Evolutionary conservation across 148 eudicot genomes (phyloP).

Genomic region (Cornus florida): DNA sequence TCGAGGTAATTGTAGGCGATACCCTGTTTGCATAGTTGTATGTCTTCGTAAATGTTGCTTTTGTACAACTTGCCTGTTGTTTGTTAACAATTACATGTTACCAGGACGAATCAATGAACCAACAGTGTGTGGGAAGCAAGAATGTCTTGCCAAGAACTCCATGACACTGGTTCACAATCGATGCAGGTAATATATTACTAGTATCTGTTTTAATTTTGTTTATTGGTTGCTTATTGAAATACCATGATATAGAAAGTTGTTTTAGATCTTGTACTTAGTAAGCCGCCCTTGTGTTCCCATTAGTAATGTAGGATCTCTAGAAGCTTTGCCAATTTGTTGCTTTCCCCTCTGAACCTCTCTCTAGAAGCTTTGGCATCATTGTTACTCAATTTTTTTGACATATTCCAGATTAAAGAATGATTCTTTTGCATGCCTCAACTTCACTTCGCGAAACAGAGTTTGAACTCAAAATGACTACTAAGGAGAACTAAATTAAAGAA

Average conservation of each 20-base stretch:
- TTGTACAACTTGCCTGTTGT: not conserved
- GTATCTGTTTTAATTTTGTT: not conserved
- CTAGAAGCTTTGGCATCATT: not conserved
- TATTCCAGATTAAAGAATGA: not conserved
- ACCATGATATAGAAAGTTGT: not conserved
- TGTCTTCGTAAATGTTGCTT: not conserved
- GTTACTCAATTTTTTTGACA: too few relatives aligned
- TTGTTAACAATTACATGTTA: slow-evolving; percentile 14
- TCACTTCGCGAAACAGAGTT: not conserved
- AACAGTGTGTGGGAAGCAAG: slow-evolving; percentile 72
- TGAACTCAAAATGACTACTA: too few relatives aligned
- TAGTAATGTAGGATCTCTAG: not conserved
- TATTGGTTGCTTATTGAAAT: too few relatives aligned
- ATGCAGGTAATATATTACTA: slow-evolving; percentile 66
- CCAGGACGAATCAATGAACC: slow-evolving; percentile 90
- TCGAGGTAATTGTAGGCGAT: slow-evolving; percentile 57
- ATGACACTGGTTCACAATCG: slow-evolving; percentile 92
- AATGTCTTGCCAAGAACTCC: slow-evolving; percentile 80
- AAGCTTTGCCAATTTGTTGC: not conserved
- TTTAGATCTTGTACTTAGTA: not conserved
- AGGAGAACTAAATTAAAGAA: too few relatives aligned
- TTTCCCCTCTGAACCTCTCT: too few relatives aligned
- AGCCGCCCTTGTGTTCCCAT: not conserved
- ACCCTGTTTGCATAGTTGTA: slow-evolving; percentile 5
- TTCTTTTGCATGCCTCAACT: not conserved